Evolutionary conservation across 164 flowering plant species (phyloP), one percentile per base, ranked within the genome.

Genomic region (Nymphaea thermarum): DNA sequence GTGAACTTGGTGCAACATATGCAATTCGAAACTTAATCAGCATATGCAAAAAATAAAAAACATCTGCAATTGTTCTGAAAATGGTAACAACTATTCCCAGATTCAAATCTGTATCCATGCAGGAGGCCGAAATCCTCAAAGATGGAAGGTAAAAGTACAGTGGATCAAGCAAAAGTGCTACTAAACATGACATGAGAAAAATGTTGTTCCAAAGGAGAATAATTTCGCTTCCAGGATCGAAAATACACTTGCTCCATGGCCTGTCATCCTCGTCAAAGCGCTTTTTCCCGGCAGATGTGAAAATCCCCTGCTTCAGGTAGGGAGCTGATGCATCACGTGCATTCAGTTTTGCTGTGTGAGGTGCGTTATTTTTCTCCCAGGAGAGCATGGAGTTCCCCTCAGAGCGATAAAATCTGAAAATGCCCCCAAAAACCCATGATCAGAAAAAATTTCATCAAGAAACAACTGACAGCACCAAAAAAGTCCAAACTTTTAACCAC

Each of bases 141-240:
- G 79, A 66, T 42, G 96, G 96, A 82, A 90, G 69, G 81, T 80
- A 90, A 69, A 93, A 89, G 68, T 86, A 90, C 72, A 93, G 65
- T 3, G 98, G 98, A 64, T 93, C 98, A 8, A 93, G 70, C 70
- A 88, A 90, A 15, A 93, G 86, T 2, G 98, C 98, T 59, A 93
- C 76, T 81, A 93, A 76, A 71, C 92, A 90, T 2, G 93, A 82
- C 57, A 83, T 43, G 3, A 90, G 85, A 80, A 93, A 93, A 43
- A 86, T 71, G 64, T 86, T 65, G 77, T 90, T 90, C 96, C 98
- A 93, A 65, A 70, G 73, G 70, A 89, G 72, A 47, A 90, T 88
- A 43, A 85, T 73, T 17, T 83, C 86, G 44, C 98, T 83, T 59
- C 93, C 92, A 0, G 98, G 98, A 71, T 90, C 96, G 53, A 90